Conservation (phyloP, 2,329 filamentous ascomycete genomes). For the Colletotrichum tanaceti region DNA sequence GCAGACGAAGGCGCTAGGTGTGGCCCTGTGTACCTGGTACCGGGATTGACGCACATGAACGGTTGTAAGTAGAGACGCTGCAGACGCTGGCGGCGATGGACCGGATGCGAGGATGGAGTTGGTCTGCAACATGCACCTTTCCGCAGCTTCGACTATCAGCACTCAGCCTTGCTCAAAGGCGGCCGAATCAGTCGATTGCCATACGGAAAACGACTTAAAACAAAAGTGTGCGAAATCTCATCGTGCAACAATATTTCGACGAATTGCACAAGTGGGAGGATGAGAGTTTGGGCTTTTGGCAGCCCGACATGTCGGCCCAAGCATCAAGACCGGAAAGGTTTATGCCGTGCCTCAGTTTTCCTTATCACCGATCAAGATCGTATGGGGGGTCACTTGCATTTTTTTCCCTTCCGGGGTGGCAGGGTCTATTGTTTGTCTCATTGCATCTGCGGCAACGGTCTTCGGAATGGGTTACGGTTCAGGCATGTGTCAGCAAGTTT, state of each 20-base stretch:
- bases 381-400: slow-evolving; percentile 26
- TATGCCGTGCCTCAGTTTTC: slow-evolving; percentile 18
- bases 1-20: neutral
- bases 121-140: slow-evolving; percentile 19
- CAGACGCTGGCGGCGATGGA: neutral
- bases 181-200: neutral
- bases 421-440: slow-evolving; percentile 38
- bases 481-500: slow-evolving; percentile 37
- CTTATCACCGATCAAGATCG: slow-evolving; percentile 25
- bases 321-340: slow-evolving; percentile 13
- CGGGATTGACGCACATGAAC: neutral
- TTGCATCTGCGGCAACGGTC: slow-evolving; percentile 39
- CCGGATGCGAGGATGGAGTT: slow-evolving; percentile 19
- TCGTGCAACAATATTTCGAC: slow-evolving; percentile 8
- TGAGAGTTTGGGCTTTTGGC: neutral
- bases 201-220: neutral
- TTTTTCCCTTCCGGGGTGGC: slow-evolving; percentile 15
- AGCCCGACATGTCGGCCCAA: slow-evolving; percentile 7
- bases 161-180: neutral
- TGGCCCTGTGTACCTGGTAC: neutral
- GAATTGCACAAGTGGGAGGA: neutral
- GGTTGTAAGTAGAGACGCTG: neutral
- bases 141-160: slow-evolving; percentile 15
- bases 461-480: slow-evolving; percentile 38
- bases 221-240: slow-evolving; percentile 12